Conservation (phyloP, 129 eudicot species). For the Dittrichia graveolens region DNA sequence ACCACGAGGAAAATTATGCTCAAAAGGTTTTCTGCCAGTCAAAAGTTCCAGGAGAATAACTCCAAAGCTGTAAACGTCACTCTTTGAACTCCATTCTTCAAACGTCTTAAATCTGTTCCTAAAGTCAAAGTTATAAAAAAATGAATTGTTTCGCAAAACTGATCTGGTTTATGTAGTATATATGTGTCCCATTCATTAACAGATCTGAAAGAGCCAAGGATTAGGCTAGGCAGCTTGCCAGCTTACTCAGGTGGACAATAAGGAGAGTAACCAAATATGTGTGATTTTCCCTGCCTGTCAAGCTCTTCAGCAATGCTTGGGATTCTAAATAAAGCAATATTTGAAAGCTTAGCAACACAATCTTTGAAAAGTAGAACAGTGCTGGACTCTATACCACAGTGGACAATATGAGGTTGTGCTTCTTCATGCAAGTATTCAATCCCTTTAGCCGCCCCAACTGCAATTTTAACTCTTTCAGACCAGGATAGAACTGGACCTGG, state of each 20-base stretch:
- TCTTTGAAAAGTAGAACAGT: constrained; percentile 67
- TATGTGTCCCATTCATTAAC: too few species aligned
- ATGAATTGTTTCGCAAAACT: too few species aligned
- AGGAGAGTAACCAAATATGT: too few species aligned
- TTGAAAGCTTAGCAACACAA: constrained; percentile 70
- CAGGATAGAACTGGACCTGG: constrained; percentile 70
- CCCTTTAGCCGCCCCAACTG: constrained; percentile 79
- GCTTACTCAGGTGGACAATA: too few species aligned
- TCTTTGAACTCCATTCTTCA: constrained; percentile 66
- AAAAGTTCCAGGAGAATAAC: constrained; percentile 71
- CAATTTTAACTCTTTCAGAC: constrained; percentile 78
- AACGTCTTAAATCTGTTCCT: too few species aligned
- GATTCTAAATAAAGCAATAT: too few species aligned
- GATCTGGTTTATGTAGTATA: too few species aligned
- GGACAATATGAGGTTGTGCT: constrained; percentile 65
- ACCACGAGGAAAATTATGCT: constrained; percentile 73
- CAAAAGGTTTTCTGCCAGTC: constrained; percentile 74
- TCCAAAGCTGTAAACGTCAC: constrained; percentile 75
- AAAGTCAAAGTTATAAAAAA: too few species aligned
- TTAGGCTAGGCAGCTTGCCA: too few species aligned
- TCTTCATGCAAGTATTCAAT: constrained; percentile 70
- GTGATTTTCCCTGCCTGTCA: too few species aligned
- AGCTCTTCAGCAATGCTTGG: too few species aligned
- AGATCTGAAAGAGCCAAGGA: too few species aligned
- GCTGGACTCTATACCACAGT: constrained; percentile 72